Evolutionary conservation across 352 stramenopile species (phyloP).

Genomic region (Thraustochytrium sp.): DNA sequence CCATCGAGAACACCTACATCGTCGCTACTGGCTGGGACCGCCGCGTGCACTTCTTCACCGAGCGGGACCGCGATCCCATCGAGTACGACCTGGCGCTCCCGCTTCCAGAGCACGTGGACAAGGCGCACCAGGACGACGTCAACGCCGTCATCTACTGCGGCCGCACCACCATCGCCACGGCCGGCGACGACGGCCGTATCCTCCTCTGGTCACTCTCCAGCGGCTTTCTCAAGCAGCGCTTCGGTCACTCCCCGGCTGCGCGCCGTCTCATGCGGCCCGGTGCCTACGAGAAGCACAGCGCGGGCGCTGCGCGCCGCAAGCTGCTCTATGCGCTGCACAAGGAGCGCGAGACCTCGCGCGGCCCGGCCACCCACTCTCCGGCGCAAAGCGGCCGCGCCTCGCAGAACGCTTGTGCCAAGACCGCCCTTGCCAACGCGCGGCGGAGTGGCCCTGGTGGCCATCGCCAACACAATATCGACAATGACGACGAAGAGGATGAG

Average conservation of each 20-base stretch:
- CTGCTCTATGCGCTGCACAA: background rate
- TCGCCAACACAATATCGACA: background rate
- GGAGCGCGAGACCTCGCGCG: background rate
- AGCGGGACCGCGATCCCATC: background rate
- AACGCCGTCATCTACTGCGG: constrained; percentile 32
- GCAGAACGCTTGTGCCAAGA: background rate
- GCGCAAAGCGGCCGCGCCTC: background rate
- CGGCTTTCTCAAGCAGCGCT: constrained; percentile 20
- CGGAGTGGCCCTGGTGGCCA: too few relatives aligned
- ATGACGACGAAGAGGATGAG: background rate
- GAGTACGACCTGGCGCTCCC: constrained; percentile 9
- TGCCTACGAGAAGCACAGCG: background rate
- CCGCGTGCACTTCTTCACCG: constrained; percentile 1
- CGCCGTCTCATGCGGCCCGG: background rate
- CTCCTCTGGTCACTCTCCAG: constrained; percentile 11
- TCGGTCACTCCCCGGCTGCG: constrained; percentile 4
- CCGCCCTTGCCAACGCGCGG: background rate
- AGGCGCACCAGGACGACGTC: constrained; percentile 21
- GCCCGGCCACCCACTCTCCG: background rate
- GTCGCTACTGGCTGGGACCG: constrained; percentile 23
- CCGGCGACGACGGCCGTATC: constrained; percentile 24
- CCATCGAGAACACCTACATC: background rate
- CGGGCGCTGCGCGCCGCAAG: background rate
- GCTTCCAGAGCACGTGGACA: background rate
- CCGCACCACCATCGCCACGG: constrained; percentile 3